Base-by-base conservation (phyloP, 208 protist genomes). In the Acanthamoeba culbertsoni region DNA sequence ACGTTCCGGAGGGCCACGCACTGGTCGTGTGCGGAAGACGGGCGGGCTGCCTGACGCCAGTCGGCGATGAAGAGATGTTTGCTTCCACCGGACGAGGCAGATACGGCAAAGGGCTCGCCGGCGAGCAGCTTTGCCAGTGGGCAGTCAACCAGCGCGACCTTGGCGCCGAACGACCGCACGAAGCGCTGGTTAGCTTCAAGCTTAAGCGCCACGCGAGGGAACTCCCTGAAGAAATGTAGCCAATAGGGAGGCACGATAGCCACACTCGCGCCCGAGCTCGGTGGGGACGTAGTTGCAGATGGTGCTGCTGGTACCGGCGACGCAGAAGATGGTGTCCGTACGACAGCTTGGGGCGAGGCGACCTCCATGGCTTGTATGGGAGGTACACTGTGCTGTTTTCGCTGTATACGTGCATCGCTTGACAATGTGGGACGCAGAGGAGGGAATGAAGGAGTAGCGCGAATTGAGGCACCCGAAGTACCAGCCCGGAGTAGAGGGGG, bases 221-320 rank as follows among this genome's bases (percentile, higher is more conserved):
- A 82, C 23, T 82, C 71, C 8, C 53, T 16, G 42, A 82, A 82
- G 42, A 82, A 82, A 43, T 82, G 71, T 31, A 82, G 71, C 71
- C 71, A 82, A 26, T 82, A 31, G 42, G 71, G 71, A 4, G 43
- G 26, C n/a, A 43, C 33, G 42, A 82, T 82, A 14, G 31, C 1
- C 20, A 4, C 3, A 5, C 55, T n/a, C 23, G 23, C 20, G 55
- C 55, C 55, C 26, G 57, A 35, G 4, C 28, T 37, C 0, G 62
- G 10, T 2, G 26, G 3, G 0, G 62, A 71, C 62, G 62, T 14
- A 12, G 62, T 20, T 23, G 62, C 1, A 43, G 62, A 5, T 42
- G 62, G 26, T 35, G 26, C n/a, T 16, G 57, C 28, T 35, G 1
- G 26, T 1, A 31, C 28, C 2, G 57, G 35, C 26, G 57, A 35